Evolutionary conservation across 352 stramenopile species (phyloP).

Genomic region (Globisporangium takayamanum): DNA sequence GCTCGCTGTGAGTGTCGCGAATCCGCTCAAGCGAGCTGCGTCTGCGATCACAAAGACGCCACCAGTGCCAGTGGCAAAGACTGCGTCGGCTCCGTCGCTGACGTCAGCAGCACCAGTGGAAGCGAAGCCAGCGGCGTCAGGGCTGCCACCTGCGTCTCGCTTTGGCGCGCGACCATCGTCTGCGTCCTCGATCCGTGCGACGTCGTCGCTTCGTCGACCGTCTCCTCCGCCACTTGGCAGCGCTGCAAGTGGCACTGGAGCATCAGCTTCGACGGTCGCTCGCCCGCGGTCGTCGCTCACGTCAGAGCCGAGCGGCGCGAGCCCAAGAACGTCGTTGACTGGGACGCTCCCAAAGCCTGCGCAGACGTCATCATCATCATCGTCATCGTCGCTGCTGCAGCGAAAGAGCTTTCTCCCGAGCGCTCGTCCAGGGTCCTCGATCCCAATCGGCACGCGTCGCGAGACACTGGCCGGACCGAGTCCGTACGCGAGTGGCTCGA

Average conservation of each 20-base stretch:
- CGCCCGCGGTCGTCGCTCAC: slow-evolving; percentile 6
- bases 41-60: slow-evolving; percentile 26
- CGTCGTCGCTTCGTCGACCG: slow-evolving; percentile 5
- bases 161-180: slow-evolving; percentile 8
- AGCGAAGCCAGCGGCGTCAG: not conserved
- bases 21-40: slow-evolving; percentile 25
- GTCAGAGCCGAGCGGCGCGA: slow-evolving; percentile 5
- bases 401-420: slow-evolving; percentile 22
- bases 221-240: not conserved
- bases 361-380: slow-evolving; percentile 4
- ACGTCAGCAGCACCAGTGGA: not conserved
- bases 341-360: slow-evolving; percentile 1
- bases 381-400: slow-evolving; percentile 13
- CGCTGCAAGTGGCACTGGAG: not conserved
- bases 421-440: slow-evolving; percentile 9
- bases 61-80: slow-evolving; percentile 9
- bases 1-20: slow-evolving; percentile 11
- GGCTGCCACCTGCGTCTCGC: slow-evolving; percentile 8
- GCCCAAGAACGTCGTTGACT: not conserved
- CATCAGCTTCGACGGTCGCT: not conserved
- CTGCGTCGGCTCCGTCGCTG: slow-evolving; percentile 1
- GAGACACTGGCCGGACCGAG: slow-evolving; percentile 14
- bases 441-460: slow-evolving; percentile 1
- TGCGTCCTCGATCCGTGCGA: slow-evolving; percentile 2
- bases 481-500: slow-evolving; percentile 5